These are phyloP conservation scores for Pueraria montana DNA, from an alignment of 306 rosid species.

Conservation along the genomic window DNA sequence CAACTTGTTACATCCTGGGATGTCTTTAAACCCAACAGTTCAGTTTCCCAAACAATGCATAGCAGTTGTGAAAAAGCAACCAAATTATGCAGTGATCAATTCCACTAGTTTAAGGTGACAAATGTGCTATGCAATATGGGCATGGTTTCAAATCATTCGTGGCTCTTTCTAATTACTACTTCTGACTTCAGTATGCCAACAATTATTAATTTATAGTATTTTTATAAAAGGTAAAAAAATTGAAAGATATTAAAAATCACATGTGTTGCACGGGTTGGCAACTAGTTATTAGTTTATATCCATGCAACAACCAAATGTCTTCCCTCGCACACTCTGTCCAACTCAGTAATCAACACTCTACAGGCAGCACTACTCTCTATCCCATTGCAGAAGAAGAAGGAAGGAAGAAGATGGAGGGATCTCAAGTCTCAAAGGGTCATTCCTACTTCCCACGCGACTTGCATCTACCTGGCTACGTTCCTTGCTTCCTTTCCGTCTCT, in stretches of 20 bases:
- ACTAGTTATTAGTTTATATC: too few species aligned
- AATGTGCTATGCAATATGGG: neutral
- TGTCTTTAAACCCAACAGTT: neutral
- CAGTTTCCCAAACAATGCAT: neutral
- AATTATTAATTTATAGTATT: too few species aligned
- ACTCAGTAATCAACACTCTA: too few species aligned
- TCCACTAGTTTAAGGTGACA: neutral
- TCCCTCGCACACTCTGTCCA: too few species aligned
- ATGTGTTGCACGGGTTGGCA: too few species aligned
- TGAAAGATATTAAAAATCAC: too few species aligned
- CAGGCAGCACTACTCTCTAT: too few species aligned
- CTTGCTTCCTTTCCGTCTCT: slow-evolving; percentile 62
- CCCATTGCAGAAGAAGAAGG: too few species aligned
- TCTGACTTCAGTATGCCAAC: neutral
- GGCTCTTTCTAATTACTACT: neutral
- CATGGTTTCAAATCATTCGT: neutral
- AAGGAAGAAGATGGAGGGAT: too few species aligned
- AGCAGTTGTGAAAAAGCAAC: neutral
- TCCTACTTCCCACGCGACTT: slow-evolving; percentile 77
- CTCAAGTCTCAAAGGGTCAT: slow-evolving; percentile 14
- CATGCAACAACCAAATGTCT: too few species aligned
- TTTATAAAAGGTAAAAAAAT: too few species aligned
- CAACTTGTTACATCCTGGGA: neutral
- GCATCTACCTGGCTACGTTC: slow-evolving; percentile 70
- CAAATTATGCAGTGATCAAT: neutral